phyloP scores from a whole-genome alignment of 768 basidiomycete species.

The Chalciporus chontae region DNA sequence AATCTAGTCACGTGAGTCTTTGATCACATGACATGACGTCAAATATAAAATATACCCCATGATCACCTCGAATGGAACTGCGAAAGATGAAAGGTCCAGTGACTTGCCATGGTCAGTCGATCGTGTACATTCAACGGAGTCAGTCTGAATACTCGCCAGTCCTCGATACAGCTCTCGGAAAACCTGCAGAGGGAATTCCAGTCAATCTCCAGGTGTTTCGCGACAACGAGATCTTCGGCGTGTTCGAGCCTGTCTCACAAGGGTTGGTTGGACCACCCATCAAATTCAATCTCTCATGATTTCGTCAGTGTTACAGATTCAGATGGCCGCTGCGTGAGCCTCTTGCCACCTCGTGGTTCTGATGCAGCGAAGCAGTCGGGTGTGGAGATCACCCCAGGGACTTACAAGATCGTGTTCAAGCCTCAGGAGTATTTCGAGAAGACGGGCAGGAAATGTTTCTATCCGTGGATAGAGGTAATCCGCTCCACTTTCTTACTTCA shows the following conservation, averaged over 20 bases:
- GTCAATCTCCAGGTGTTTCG: constrained; percentile 59
- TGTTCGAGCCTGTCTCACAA: constrained; percentile 52
- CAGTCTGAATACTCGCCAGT: constrained; percentile 43
- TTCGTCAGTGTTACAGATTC: constrained; percentile 63
- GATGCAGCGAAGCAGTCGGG: constrained; percentile 40
- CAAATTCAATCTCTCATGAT: not conserved
- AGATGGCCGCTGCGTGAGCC: constrained; percentile 78
- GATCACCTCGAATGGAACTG: no score
- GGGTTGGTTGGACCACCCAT: constrained; percentile 46
- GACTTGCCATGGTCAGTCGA: constrained; percentile 77
- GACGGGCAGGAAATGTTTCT: constrained; percentile 67
- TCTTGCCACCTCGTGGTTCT: constrained; percentile 57
- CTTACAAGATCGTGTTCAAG: constrained; percentile 85
- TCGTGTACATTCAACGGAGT: not conserved
- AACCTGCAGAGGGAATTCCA: constrained; percentile 68
- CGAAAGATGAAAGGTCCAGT: constrained; percentile 68
- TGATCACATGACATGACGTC: not conserved
- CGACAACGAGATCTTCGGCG: constrained; percentile 34
- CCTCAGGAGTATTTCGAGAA: constrained; percentile 78
- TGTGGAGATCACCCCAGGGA: constrained; percentile 42
- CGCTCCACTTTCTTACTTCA: not conserved
- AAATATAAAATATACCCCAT: no score
- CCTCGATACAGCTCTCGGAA: constrained; percentile 81
- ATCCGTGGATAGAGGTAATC: constrained; percentile 86
- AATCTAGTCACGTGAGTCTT: constrained; percentile 6